Base-by-base conservation (phyloP, 306 rosid species). In the Pyrus communis region DNA sequence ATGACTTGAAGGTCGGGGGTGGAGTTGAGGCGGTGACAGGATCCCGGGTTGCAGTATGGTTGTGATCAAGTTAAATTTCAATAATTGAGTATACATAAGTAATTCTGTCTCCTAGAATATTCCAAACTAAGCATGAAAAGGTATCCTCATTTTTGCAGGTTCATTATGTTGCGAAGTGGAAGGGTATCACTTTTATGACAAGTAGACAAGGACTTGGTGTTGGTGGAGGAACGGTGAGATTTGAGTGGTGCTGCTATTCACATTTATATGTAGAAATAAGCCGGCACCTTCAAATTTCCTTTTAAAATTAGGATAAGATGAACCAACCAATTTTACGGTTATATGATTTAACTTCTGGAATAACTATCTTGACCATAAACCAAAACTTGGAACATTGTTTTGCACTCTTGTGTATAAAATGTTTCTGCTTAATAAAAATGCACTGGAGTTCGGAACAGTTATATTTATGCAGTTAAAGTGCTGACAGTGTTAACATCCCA, bases 161-260 rank as follows among this genome's bases (percentile, higher is more conserved):
- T 86, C 98, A 92, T 80, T 94, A 94, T 76, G 97, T 94, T 63
- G 97, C 98, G 45, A 94, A 90, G 81, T 94, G 98, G 98, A 94
- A 69, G 82, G 87, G 89, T 30, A 83, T 94, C 87, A 94, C 98
- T 62, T 94, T 90, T 76, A 92, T 94, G 97, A 94, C 98, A 31
- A 91, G 97, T 76, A 90, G 98, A 88, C 98, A 94, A 84, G 98
- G 98, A 82, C 78, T 94, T 74, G 98, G 98, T 10, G 96, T 94
- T 38, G 97, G 96, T 55, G 97, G 98, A 85, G 98, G 98, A 87
- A 92, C 97, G 89, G 97, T 94, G 89, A 78, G 85, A 75, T 67
- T 42, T 14, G 35, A 67, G 25, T 42, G 9, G 61, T 73, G 67
- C 58, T 33, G 73, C n/a, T 25, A 21, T 75, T 70, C 67, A 51